phyloP scores from a whole-genome alignment of 768 basidiomycete species.

The Leccinum imitatum region DNA sequence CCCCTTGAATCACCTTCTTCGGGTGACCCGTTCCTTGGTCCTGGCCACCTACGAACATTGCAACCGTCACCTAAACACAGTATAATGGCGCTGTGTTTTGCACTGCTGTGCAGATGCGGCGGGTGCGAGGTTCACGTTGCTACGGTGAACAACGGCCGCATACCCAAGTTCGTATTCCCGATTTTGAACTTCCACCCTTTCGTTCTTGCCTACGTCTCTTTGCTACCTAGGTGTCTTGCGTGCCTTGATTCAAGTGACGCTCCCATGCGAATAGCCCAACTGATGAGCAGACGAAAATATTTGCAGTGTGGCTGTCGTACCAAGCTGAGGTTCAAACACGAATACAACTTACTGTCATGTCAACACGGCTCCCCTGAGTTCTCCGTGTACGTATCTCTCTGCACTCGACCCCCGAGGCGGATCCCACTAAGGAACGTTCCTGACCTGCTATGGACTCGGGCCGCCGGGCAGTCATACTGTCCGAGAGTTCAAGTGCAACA shows the following conservation, averaged over 20 bases:
- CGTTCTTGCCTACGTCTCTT: neutral
- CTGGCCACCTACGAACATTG: conserved; percentile 1
- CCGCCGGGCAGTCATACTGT: neutral
- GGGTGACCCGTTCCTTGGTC: neutral
- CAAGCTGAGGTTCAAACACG: neutral
- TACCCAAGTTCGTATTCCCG: neutral
- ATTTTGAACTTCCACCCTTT: neutral
- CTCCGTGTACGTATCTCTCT: conserved; percentile 1
- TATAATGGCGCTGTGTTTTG: neutral
- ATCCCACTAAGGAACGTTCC: neutral
- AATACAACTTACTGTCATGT: neutral
- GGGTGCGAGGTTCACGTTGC: conserved; percentile 3
- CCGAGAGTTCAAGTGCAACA: neutral
- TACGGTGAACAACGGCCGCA: conserved; percentile 3
- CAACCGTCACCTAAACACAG: neutral
- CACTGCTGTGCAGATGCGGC: conserved; percentile 11
- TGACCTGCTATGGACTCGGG: neutral
- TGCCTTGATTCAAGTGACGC: neutral
- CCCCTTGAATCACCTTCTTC: conserved; percentile 5
- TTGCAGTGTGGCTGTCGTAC: neutral
- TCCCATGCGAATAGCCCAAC: neutral
- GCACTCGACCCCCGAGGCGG: neutral
- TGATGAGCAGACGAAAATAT: neutral
- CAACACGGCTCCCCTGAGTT: neutral
- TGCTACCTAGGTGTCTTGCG: neutral